Evolutionary conservation across 371 early-diverging fungal genomes (phyloP).

Genomic region (Encephalitozoon intestinalis): DNA sequence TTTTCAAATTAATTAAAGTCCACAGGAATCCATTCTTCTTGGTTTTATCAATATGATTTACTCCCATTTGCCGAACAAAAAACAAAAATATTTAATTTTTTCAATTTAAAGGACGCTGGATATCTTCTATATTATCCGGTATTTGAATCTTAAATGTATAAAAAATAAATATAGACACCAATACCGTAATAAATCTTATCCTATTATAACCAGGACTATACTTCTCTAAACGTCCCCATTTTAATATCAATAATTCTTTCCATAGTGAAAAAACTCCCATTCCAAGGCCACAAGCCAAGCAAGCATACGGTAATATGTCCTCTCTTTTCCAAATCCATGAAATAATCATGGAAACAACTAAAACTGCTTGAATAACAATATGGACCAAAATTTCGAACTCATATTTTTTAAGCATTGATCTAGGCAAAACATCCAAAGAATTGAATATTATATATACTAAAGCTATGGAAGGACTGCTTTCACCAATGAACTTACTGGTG

Average conservation of each 20-base stretch:
- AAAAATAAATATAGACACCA: no score
- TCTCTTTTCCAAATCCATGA: not conserved
- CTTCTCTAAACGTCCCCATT: no score
- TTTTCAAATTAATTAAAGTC: not conserved
- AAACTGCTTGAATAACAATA: not conserved
- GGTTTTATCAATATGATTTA: no score
- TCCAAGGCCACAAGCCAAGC: not conserved
- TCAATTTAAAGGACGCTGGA: no score
- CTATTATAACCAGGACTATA: no score
- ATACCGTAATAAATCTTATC: no score
- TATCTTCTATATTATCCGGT: no score
- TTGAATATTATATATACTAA: not conserved
- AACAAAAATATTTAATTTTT: no score
- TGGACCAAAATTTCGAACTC: not conserved
- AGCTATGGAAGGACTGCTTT: not conserved
- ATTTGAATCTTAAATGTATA: no score
- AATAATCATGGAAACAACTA: not conserved
- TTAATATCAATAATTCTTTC: not conserved
- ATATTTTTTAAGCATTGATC: not conserved
- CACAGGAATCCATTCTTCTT: no score
- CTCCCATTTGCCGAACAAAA: no score
- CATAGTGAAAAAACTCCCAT: not conserved
- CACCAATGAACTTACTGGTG: not conserved
- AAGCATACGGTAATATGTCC: not conserved
- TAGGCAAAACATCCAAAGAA: not conserved